These are phyloP conservation scores for Emmonsiellopsis sp. DNA, from an alignment of 2,329 filamentous ascomycete genomes.

Conservation along the genomic window DNA sequence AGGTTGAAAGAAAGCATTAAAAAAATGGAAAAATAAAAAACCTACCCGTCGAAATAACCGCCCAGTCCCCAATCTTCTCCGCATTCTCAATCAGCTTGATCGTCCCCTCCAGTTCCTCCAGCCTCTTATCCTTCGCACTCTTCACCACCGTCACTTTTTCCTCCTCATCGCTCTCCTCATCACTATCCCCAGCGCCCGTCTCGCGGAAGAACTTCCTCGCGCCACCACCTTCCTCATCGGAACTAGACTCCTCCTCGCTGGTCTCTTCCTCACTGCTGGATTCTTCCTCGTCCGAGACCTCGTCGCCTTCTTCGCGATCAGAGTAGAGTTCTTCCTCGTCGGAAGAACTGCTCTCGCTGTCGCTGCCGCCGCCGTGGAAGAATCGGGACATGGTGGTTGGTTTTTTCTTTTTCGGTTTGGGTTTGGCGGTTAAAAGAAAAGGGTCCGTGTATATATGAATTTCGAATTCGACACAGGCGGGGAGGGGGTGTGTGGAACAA, in stretches of 20 bases:
- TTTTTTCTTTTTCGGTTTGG: background rate
- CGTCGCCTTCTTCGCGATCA: conserved; percentile 52
- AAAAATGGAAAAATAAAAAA: conserved; percentile 11
- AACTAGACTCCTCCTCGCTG: conserved; percentile 45
- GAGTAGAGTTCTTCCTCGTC: conserved; percentile 94
- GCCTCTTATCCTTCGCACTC: conserved; percentile 95
- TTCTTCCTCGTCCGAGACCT: conserved; percentile 45
- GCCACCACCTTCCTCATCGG: conserved; percentile 52
- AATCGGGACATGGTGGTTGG: conserved; percentile 79
- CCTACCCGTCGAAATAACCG: conserved; percentile 78
- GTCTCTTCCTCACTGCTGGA: conserved; percentile 48
- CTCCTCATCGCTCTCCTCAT: conserved; percentile 74
- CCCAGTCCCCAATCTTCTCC: conserved; percentile 96
- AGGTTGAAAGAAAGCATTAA: background rate
- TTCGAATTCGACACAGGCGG: background rate
- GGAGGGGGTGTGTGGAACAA: background rate
- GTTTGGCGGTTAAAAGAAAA: conserved; percentile 23
- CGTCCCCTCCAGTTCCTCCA: conserved; percentile 84
- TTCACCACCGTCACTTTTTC: conserved; percentile 81
- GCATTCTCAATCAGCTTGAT: conserved; percentile 92
- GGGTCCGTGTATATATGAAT: conserved; percentile 12
- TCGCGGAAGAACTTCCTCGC: conserved; percentile 72
- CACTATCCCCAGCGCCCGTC: conserved; percentile 49
- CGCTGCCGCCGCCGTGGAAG: conserved; percentile 93
- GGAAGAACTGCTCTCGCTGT: conserved; percentile 81